These are phyloP conservation scores for Saccharomyces uvarum DNA, from an alignment of 1,139 yeast genomes.

Conservation along the genomic window DNA sequence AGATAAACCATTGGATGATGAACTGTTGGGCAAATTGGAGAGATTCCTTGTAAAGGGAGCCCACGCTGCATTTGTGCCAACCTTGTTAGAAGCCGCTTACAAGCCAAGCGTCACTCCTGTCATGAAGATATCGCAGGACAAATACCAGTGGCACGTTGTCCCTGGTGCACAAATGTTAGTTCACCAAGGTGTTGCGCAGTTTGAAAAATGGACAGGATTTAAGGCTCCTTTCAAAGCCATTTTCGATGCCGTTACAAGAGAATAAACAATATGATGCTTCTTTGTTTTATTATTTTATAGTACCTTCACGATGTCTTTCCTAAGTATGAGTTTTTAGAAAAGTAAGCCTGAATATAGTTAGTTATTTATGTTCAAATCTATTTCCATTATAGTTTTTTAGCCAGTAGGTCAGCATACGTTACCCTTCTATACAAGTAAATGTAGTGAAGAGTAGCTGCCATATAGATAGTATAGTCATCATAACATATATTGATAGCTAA, in stretches of 20 bases:
- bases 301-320: background rate
- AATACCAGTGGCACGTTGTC: conserved; percentile 61
- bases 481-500: background rate
- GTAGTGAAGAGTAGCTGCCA: background rate
- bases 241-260: conserved; percentile 47
- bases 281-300: background rate
- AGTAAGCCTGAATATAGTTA: background rate
- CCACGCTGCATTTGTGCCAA: conserved; percentile 39
- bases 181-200: conserved; percentile 86
- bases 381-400: background rate
- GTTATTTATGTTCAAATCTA: background rate
- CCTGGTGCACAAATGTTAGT: conserved; percentile 90
- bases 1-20: conserved; percentile 60
- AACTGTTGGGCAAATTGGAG: conserved; percentile 42
- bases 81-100: conserved; percentile 85
- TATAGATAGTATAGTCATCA: background rate
- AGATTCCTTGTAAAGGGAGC: conserved; percentile 37
- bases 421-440: background rate
- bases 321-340: background rate
- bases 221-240: conserved; percentile 55
- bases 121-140: conserved; percentile 62
- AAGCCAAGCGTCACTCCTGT: conserved; percentile 80
- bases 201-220: conserved; percentile 67
- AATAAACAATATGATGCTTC: conserved; percentile 4
- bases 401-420: background rate